Base-by-base conservation (phyloP, 2,329 filamentous ascomycete species). In the Aspergillus eucalypticola region DNA sequence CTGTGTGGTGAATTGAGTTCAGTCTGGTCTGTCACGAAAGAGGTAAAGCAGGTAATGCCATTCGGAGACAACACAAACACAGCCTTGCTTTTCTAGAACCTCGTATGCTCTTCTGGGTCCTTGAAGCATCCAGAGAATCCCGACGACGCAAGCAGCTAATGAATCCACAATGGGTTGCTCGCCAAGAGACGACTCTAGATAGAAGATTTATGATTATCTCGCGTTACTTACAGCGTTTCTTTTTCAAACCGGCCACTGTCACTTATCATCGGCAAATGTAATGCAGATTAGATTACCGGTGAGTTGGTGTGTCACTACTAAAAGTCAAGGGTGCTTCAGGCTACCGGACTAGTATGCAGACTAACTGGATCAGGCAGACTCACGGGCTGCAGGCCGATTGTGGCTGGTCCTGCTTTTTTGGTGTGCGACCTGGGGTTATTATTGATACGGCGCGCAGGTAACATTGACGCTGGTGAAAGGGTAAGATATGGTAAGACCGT, bases 261-360 rank as follows among this genome's bases (percentile, higher is more conserved):
- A 23, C 5, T 17, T 44, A 32, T 55, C 39, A 17, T 35, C 53
- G 53, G 53, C 53, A 55, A 25, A 46, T 55, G 53, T 46, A 55
- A 25, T 32, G 53, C 42, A 55, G 27, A 44, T 44, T 29, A 55
- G 35, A 46, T 55, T 55, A 55, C 53, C 53, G 53, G 53, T 55
- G 53, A 55, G 53, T 52, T 17, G 50, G 17, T 17, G 29, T 13
- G 17, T 55, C n/a, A 41, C 32, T 27, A 29, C 32, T 35, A 6
- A 35, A 35, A 35, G 32, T 35, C 32, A 35, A 29, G 19, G 23
- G 38, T 25, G 53, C 39, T 32, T 41, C 53, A 44, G 29, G 13
- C 50, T 19, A 39, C 51, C 23, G 39, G 21, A 25, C 41, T 19
- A 46, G 25, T 25, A 44, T 15, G 46, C 46, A n/a, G 1, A 3